Evolutionary conservation across 352 stramenopile species (phyloP).

Genomic region (Phytophthora constricta): DNA sequence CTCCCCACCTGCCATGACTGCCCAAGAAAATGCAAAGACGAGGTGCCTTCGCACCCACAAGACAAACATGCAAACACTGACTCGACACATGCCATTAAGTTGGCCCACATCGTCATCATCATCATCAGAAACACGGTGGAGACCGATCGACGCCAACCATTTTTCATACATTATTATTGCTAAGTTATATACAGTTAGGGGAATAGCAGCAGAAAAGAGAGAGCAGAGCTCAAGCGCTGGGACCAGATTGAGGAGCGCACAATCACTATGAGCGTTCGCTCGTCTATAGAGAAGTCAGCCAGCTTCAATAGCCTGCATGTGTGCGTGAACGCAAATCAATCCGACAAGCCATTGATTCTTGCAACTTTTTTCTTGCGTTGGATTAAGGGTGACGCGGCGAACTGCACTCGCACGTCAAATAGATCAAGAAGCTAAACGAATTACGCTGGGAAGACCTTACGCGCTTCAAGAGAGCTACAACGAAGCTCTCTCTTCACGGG

Average conservation of each 20-base stretch:
- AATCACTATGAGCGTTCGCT: constrained; percentile 21
- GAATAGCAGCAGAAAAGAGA: constrained; percentile 9
- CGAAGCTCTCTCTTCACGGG: neutral
- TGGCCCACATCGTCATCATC: constrained; percentile 2
- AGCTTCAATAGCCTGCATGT: constrained; percentile 27
- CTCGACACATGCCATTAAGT: neutral
- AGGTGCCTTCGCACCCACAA: constrained; percentile 26
- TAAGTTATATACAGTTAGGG: constrained; percentile 41
- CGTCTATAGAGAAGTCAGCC: constrained; percentile 38
- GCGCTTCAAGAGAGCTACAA: neutral
- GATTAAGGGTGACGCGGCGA: neutral
- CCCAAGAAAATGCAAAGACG: constrained; percentile 41
- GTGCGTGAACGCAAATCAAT: constrained; percentile 24
- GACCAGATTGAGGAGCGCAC: constrained; percentile 8
- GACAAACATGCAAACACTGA: constrained; percentile 28
- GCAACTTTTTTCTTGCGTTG: constrained; percentile 15
- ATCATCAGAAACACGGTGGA: constrained; percentile 26
- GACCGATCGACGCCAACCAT: constrained; percentile 20
- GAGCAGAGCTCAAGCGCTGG: constrained; percentile 16
- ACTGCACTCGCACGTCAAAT: constrained; percentile 9
- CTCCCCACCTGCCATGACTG: constrained; percentile 25
- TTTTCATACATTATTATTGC: constrained; percentile 43
- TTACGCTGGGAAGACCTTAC: neutral
- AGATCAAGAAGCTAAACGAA: constrained; percentile 25
- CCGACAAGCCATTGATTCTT: constrained; percentile 14